A percentile compares a stretch with the other conserved stretches of the same genome.
Evolutionary conservation across 108 stramenopile genomes (phyloP).

Genomic region (Fragilaria radians): DNA sequence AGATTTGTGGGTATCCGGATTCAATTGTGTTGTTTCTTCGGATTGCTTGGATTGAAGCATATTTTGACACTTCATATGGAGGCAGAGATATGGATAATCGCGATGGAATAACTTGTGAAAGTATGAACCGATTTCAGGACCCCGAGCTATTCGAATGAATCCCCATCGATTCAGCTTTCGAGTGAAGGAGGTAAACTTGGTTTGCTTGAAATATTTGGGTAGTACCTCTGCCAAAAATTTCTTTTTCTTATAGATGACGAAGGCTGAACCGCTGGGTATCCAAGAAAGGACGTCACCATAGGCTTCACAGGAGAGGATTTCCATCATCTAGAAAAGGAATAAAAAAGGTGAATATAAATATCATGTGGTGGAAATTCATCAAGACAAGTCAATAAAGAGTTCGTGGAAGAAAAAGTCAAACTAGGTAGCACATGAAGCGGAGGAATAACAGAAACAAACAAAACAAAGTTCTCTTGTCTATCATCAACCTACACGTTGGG

Average conservation of each 20-base stretch:
- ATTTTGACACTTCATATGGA: neutral
- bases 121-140: slow-evolving; percentile 16
- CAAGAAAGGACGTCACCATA: slow-evolving; percentile 32
- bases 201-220: slow-evolving; percentile 1
- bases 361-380: no score
- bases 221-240: slow-evolving; percentile 29
- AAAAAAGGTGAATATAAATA: no score
- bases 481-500: no score
- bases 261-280: slow-evolving; percentile 40
- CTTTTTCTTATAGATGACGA: slow-evolving; percentile 47
- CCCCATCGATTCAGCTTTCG: slow-evolving; percentile 18
- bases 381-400: no score
- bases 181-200: slow-evolving; percentile 8
- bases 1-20: no score
- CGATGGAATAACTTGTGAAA: slow-evolving; percentile 10
- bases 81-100: slow-evolving; percentile 5
- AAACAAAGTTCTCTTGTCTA: no score
- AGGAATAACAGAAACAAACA: no score
- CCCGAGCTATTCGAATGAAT: slow-evolving; percentile 7
- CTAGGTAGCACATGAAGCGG: no score
- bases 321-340: slow-evolving; percentile 20
- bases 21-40: no score
- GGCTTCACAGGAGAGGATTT: slow-evolving; percentile 26
- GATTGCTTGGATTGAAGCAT: no score
- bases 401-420: no score